Percentiles rank a stretch among this genome's conserved stretches.
Evolutionary conservation across 192 early-diverging fungal genomes (phyloP).

Genomic region (Gamsiella multidivaricata): DNA sequence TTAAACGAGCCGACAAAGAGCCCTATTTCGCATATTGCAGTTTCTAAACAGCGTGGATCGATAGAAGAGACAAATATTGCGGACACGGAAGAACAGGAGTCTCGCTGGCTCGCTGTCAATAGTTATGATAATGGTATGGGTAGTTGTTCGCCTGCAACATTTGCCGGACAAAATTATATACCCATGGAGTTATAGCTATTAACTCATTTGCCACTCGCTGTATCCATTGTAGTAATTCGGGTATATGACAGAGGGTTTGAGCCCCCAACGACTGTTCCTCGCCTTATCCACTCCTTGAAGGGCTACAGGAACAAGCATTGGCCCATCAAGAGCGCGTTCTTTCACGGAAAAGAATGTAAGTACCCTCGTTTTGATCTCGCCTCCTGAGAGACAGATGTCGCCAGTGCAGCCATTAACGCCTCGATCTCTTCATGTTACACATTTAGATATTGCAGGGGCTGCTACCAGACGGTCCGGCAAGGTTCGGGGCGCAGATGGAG

Average conservation of each 20-base stretch:
- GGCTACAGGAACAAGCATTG: conserved; percentile 95
- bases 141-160: neutral
- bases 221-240: conserved; percentile 79
- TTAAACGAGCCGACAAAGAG: conserved; percentile 75
- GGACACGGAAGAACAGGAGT: conserved; percentile 64
- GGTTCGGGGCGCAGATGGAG: conserved; percentile 38
- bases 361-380: neutral
- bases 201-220: neutral
- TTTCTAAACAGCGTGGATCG: conserved; percentile 53
- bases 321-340: conserved; percentile 93
- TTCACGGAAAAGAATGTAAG: conserved; percentile 76
- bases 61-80: conserved; percentile 11
- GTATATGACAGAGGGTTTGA: conserved; percentile 92
- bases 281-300: conserved; percentile 84
- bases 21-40: conserved; percentile 81
- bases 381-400: no score
- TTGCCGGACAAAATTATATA: neutral
- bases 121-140: conserved; percentile 92
- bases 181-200: no score
- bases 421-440: neutral
- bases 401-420: neutral
- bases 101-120: conserved; percentile 89
- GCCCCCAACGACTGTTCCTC: conserved; percentile 74
- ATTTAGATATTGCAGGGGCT: conserved; percentile 45
- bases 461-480: conserved; percentile 37